Conservation (phyloP, 116 monocot genomes). For the Thalassia testudinum region DNA sequence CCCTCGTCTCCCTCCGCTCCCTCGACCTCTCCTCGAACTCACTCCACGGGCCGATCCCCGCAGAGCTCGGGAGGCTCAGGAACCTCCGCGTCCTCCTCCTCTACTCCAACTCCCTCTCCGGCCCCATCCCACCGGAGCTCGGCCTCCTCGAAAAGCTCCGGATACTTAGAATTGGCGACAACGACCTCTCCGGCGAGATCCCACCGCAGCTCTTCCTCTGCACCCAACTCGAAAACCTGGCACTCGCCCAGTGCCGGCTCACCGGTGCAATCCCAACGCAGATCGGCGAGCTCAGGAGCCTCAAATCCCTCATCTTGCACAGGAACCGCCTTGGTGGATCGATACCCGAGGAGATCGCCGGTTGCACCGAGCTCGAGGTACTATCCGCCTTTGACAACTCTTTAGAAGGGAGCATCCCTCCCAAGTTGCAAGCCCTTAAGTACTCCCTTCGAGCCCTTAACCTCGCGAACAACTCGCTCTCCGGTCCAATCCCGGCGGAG, state of each 20-base stretch:
- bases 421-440: constrained; percentile 20
- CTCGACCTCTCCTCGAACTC: constrained; percentile 83
- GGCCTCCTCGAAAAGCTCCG: constrained; percentile 35
- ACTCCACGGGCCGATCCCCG: constrained; percentile 48
- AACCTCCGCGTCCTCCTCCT: constrained; percentile 53
- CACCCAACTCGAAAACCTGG: constrained; percentile 32
- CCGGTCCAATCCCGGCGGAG: constrained; percentile 43
- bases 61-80: constrained; percentile 31
- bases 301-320: constrained; percentile 35
- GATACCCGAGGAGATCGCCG: constrained; percentile 34
- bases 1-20: constrained; percentile 38
- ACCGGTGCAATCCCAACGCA: constrained; percentile 45
- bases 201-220: constrained; percentile 32
- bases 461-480: constrained; percentile 55
- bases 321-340: constrained; percentile 33
- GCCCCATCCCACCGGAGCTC: constrained; percentile 46
- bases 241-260: constrained; percentile 54
- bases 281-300: constrained; percentile 31
- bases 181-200: constrained; percentile 49
- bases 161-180: constrained; percentile 61
- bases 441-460: constrained; percentile 47
- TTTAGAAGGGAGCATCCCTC: constrained; percentile 45
- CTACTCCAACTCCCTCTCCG: constrained; percentile 68
- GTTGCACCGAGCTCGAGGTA: constrained; percentile 23
- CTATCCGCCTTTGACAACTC: constrained; percentile 39